A percentile compares a stretch with the other conserved stretches of the same genome.
These are phyloP conservation scores for Paracoccidioides lutzii DNA, from an alignment of 2,329 filamentous ascomycete species.

Conservation along the genomic window DNA sequence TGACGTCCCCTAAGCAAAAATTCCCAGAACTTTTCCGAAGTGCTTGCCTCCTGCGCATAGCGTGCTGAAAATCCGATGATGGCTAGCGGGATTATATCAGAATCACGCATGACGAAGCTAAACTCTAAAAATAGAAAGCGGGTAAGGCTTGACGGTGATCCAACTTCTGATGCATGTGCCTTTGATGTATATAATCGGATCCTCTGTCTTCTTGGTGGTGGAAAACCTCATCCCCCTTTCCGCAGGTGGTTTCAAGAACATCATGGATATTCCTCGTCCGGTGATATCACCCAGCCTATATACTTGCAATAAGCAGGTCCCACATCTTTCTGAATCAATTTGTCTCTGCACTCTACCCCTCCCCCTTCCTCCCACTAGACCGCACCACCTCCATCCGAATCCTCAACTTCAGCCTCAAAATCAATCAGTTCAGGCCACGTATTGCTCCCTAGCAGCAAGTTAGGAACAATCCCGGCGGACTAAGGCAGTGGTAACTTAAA, in stretches of 20 bases:
- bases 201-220: neutral
- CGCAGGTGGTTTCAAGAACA: neutral
- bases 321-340: neutral
- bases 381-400: neutral
- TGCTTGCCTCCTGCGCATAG: conserved; percentile 22
- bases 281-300: neutral
- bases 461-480: neutral
- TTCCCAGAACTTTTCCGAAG: conserved; percentile 23
- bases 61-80: conserved; percentile 25
- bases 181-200: neutral
- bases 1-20: conserved; percentile 20
- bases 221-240: neutral
- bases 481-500: neutral
- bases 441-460: neutral
- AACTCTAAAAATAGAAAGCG: neutral
- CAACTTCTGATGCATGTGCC: neutral
- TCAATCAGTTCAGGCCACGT: conserved; percentile 1
- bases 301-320: neutral
- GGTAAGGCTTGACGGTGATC: neutral
- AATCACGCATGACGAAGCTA: neutral
- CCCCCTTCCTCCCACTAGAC: neutral
- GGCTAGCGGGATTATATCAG: conserved; percentile 10
- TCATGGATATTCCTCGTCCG: neutral
- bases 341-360: neutral
- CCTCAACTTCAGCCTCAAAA: neutral